These are phyloP conservation scores for Colletotrichum camelliae DNA, from an alignment of 2,329 filamentous ascomycete species.

Conservation along the genomic window DNA sequence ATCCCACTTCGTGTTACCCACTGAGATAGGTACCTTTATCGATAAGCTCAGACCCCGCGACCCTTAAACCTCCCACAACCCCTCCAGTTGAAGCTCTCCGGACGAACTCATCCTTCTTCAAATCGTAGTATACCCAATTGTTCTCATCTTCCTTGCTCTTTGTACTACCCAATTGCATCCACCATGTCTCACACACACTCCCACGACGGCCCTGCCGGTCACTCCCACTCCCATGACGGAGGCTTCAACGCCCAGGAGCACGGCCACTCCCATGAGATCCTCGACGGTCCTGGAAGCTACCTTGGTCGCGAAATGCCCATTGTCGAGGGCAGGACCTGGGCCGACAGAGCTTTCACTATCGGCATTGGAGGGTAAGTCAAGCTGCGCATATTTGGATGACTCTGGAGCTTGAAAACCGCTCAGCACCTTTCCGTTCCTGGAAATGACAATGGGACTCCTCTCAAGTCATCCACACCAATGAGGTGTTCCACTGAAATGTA, in stretches of 20 bases:
- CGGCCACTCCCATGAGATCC: constrained; percentile 94
- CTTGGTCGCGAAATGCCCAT: constrained; percentile 92
- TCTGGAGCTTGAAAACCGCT: background rate
- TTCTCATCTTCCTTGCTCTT: background rate
- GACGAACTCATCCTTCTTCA: background rate
- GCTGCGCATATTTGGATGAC: background rate
- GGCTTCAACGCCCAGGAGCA: constrained; percentile 70
- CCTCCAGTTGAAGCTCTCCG: background rate
- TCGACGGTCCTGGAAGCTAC: constrained; percentile 91
- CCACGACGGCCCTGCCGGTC: constrained; percentile 54
- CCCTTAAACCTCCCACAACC: background rate
- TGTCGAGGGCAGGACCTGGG: constrained; percentile 85
- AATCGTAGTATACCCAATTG: background rate
- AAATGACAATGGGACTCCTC: background rate
- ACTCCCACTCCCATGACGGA: constrained; percentile 63
- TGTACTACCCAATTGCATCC: background rate
- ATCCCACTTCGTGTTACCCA: background rate
- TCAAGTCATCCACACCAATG: background rate
- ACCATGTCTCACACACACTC: constrained; percentile 47
- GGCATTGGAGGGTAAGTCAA: constrained; percentile 92
- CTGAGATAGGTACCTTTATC: constrained; percentile 1
- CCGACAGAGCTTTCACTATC: constrained; percentile 88
- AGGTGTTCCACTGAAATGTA: background rate
- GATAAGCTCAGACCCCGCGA: constrained; percentile 18
- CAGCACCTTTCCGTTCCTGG: background rate